Base-by-base conservation (phyloP, 2,329 filamentous ascomycete genomes). In the Pseudogymnoascus sp. region DNA sequence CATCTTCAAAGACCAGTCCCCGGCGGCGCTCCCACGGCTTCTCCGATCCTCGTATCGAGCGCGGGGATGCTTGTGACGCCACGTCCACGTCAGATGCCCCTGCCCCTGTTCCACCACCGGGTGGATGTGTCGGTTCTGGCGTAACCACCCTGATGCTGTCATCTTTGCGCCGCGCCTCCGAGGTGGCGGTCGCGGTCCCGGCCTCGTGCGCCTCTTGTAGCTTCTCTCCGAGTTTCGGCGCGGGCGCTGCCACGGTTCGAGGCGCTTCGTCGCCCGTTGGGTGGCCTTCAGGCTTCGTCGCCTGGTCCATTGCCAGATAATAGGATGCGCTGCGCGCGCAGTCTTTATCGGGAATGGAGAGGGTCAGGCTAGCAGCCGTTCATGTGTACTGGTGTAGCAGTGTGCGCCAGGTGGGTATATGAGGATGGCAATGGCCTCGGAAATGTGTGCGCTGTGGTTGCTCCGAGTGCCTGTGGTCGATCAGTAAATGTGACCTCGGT, bases 161-260 rank as follows among this genome's bases (percentile, higher is more conserved):
- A 74, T 74, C 44, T 90, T 87, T 66, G 87, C 86, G 64, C 86
- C 89, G 65, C 89, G 84, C 62, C 85, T 77, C 65, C 87, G 84
- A 68, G 87, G 82, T 50, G 81, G 82, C 65, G 72, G 69, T 66
- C 76, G 74, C 64, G 69, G 66, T 68, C 63, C 69, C 67, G 63
- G 15, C 47, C 47, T 54, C 47, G 29, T 33, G 47, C 47, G 17
- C 29, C 47, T 33, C 29, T 11, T 54, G 47, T 54, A 54, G 5
- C 5, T 17, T 35, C n/a, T 11, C 47, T 54, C 47, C 47, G 29
- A 33, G 47, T 33, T 33, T 54, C 47, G 29, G 47, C 24, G 29
- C 47, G 11, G 29, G 29, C n/a, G 29, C 9, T 54, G 29, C 29
- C 47, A 54, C 47, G 47, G 21, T 21, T 21, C 21, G 21, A 21